A percentile compares a stretch with the other conserved stretches of the same genome.
phyloP scores from a whole-genome alignment of 176 grass and related monocot species.

The Oryza australiensis region DNA sequence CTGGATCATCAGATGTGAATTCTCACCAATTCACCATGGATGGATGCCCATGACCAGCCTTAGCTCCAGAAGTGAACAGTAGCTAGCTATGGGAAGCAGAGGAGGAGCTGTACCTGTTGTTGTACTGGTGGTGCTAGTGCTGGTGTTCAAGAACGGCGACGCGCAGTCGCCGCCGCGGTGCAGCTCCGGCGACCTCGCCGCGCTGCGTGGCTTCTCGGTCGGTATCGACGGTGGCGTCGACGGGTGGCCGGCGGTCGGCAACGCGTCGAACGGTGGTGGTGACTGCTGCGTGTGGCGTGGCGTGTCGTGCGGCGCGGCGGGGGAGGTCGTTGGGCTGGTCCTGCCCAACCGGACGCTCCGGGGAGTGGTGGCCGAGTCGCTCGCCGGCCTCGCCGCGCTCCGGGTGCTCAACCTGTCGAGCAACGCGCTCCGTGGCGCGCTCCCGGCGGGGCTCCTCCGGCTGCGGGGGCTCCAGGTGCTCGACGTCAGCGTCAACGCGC shows the following conservation, averaged over 20 bases:
- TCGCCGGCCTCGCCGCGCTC: slow-evolving; percentile 39
- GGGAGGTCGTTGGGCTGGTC: slow-evolving; percentile 27
- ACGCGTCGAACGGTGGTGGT: background rate
- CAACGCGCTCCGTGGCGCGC: slow-evolving; percentile 48
- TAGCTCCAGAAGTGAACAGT: background rate
- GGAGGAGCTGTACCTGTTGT: background rate
- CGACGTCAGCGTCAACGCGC: slow-evolving; percentile 46
- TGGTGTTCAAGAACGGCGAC: background rate
- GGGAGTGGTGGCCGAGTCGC: slow-evolving; percentile 27
- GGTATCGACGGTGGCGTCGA: slow-evolving; percentile 25
- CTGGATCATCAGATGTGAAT: slow-evolving; percentile 7
- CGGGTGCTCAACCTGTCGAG: slow-evolving; percentile 53
- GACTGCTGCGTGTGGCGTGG: slow-evolving; percentile 49
- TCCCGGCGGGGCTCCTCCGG: slow-evolving; percentile 45
- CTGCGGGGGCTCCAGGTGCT: slow-evolving; percentile 36
- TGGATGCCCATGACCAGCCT: background rate
- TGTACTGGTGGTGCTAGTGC: background rate
- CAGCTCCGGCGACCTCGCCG: slow-evolving; percentile 21
- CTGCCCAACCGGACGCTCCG: slow-evolving; percentile 43
- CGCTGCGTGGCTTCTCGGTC: slow-evolving; percentile 36
- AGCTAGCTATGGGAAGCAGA: background rate
- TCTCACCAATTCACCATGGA: background rate
- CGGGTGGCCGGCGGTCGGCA: slow-evolving; percentile 17
- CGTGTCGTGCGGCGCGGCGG: slow-evolving; percentile 7
- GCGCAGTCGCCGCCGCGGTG: background rate